Evolutionary conservation across 805 yeast genomes (phyloP).

Genomic region (Starmerella potacharoeniae): DNA sequence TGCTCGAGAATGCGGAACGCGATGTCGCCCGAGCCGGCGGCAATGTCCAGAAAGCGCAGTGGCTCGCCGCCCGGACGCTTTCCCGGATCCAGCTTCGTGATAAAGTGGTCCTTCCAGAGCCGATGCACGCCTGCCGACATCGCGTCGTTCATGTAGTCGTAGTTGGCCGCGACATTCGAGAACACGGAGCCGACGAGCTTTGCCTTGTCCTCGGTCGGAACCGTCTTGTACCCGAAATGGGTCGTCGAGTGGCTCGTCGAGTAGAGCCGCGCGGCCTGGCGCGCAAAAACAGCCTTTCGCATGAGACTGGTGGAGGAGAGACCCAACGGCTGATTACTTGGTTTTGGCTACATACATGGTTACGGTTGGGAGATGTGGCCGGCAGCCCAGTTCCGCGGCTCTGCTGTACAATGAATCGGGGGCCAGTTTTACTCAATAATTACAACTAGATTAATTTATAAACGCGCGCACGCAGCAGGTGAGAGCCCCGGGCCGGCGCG

Average conservation of each 20-base stretch:
- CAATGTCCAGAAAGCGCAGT: constrained; percentile 82
- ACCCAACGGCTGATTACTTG: neutral
- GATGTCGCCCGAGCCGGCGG: constrained; percentile 98
- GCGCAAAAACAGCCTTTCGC: neutral
- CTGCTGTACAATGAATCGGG: no score
- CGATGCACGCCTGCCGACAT: constrained; percentile 95
- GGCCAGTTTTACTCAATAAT: no score
- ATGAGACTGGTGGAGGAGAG: neutral
- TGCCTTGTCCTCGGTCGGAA: constrained; percentile 69
- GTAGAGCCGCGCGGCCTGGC: constrained; percentile 6
- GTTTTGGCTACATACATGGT: no score
- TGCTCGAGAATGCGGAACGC: constrained; percentile 92
- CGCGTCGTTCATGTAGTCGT: constrained; percentile 95
- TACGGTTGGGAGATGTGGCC: no score
- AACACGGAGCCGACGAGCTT: constrained; percentile 64
- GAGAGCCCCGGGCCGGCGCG: no score
- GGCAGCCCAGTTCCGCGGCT: no score
- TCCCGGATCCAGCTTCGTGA: constrained; percentile 82
- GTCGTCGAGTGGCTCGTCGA: constrained; percentile 39
- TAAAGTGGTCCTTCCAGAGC: constrained; percentile 87
- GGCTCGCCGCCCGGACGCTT: constrained; percentile 80
- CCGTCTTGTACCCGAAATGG: constrained; percentile 85
- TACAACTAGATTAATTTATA: no score
- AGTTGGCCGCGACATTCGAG: constrained; percentile 85
- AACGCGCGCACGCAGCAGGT: no score